Evolutionary conservation across 2,329 filamentous ascomycete species (phyloP).

Genomic region (Gremmenia infestans): DNA sequence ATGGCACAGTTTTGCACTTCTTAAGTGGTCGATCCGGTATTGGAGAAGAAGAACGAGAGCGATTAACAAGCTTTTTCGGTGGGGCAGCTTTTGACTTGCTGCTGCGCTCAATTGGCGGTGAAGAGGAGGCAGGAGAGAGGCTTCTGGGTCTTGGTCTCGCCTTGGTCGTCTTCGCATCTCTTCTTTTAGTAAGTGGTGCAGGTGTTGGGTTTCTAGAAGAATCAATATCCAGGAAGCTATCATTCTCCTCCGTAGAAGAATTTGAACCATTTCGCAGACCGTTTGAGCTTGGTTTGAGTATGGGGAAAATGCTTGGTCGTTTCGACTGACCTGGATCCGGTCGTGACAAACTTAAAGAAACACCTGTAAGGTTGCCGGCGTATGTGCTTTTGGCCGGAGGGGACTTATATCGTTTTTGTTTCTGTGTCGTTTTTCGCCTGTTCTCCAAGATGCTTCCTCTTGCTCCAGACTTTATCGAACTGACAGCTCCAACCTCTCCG

Average conservation of each 20-base stretch:
- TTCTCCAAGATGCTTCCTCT: neutral
- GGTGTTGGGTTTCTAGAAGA: neutral
- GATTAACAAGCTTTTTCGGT: too few species aligned
- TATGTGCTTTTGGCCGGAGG: constrained; percentile 21
- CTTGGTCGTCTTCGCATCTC: neutral
- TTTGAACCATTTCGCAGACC: neutral
- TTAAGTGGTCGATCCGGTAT: neutral
- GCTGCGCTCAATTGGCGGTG: neutral
- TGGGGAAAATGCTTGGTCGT: too few species aligned
- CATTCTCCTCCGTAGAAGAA: constrained; percentile 1
- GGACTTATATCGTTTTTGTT: constrained; percentile 11
- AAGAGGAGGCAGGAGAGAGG: neutral
- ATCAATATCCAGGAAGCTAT: constrained; percentile 1
- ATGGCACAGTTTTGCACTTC: neutral
- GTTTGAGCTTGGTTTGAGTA: neutral
- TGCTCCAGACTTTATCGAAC: neutral
- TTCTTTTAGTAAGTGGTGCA: neutral
- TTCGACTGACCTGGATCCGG: neutral
- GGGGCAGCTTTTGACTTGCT: neutral
- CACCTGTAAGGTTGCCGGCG: constrained; percentile 27
- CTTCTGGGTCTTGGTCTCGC: neutral
- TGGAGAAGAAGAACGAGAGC: neutral
- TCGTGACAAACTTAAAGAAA: constrained; percentile 19
- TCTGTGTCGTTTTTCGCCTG: neutral
- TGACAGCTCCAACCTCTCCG: neutral